These are phyloP conservation scores for Peronosclerospora sorghi DNA, from an alignment of 352 stramenopile genomes.

Conservation along the genomic window DNA sequence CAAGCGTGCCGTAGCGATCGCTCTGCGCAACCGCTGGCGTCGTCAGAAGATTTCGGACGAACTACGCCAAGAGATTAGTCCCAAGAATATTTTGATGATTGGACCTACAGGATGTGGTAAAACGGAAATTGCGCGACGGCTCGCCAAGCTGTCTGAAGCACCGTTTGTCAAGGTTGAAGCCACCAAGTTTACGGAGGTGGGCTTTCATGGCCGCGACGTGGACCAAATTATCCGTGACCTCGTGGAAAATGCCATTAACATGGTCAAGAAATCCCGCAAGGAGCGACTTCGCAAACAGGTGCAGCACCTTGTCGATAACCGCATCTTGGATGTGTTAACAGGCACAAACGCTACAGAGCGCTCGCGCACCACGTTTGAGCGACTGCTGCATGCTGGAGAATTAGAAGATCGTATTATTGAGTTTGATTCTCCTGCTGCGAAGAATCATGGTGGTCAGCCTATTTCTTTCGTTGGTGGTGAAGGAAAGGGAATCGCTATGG, in stretches of 20 bases:
- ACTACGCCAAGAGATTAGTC: conserved; percentile 86
- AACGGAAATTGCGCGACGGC: conserved; percentile 95
- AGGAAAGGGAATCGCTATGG: conserved; percentile 57
- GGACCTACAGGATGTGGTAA: conserved; percentile 97
- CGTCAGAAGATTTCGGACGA: conserved; percentile 92
- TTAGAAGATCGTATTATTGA: conserved; percentile 76
- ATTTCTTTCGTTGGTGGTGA: conserved; percentile 67
- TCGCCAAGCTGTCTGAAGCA: conserved; percentile 94
- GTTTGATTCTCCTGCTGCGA: conserved; percentile 54
- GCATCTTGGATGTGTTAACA: conserved; percentile 91
- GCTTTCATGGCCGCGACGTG: conserved; percentile 98
- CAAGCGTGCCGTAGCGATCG: conserved; percentile 97
- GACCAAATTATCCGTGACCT: conserved; percentile 99
- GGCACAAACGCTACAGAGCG: conserved; percentile 77
- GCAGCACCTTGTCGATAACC: conserved; percentile 88
- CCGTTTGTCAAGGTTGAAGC: conserved; percentile 98
- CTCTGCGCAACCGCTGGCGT: conserved; percentile 97
- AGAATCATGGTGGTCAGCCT: conserved; percentile 32
- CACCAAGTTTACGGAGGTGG: conserved; percentile 99
- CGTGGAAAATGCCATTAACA: conserved; percentile 94
- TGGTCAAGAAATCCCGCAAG: conserved; percentile 92
- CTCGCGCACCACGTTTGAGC: conserved; percentile 86
- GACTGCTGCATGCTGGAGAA: conserved; percentile 80
- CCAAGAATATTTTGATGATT: conserved; percentile 99
- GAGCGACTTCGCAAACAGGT: conserved; percentile 90